phyloP scores from a whole-genome alignment of 345 rosid genomes.

The Syzygium oleosum region DNA sequence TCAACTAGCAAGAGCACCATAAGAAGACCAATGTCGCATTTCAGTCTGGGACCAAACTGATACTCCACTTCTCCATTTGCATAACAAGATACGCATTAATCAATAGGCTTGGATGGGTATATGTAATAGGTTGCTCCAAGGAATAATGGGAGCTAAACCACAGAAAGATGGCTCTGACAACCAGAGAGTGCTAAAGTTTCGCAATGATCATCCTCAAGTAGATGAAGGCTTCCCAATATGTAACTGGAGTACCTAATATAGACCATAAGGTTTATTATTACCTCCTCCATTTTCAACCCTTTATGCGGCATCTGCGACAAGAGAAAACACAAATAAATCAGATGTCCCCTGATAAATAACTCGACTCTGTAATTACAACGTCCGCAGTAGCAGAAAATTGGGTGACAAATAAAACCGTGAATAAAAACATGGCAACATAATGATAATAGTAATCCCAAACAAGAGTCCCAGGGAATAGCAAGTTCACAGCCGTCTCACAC shows the following conservation, averaged over 20 bases:
- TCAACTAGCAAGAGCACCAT: neutral
- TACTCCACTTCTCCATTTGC: neutral
- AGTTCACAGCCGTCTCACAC: neutral
- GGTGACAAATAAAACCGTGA: neutral
- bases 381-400: neutral
- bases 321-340: neutral
- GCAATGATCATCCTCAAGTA: neutral
- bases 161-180: neutral
- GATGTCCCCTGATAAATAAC: neutral
- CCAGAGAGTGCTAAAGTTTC: neutral
- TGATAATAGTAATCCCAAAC: neutral
- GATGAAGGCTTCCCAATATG: neutral
- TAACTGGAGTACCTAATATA: neutral
- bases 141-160: neutral
- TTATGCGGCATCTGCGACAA: slow-evolving; percentile 52
- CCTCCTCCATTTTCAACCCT: slow-evolving; percentile 76
- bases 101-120: neutral
- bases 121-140: neutral
- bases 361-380: neutral
- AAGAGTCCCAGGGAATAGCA: neutral
- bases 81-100: neutral
- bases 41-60: neutral
- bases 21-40: neutral
- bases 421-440: neutral
- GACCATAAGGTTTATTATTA: slow-evolving; percentile 5